phyloP scores from a whole-genome alignment of 2,329 filamentous ascomycete species.

The Talaromyces amestolkiae region DNA sequence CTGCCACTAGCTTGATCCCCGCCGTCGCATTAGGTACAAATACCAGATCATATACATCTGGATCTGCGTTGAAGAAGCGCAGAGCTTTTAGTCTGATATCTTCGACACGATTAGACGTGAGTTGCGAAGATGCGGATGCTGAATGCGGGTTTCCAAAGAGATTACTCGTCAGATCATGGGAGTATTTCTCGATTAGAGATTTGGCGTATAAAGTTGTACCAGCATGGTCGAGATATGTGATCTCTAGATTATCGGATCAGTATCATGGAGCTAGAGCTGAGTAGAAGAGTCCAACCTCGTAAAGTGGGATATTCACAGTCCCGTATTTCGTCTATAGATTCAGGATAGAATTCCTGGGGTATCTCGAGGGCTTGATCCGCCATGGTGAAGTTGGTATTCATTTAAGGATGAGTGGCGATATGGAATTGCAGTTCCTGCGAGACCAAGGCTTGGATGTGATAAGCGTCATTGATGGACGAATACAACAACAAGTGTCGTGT shows the following conservation, averaged over 20 bases:
- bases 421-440: not conserved
- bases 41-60: conserved; percentile 77
- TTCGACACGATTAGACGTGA: conserved; percentile 71
- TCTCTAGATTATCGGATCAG: conserved; percentile 50
- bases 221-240: conserved; percentile 87
- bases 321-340: conserved; percentile 49
- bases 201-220: conserved; percentile 84
- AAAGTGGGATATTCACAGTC: conserved; percentile 48
- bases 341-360: conserved; percentile 36
- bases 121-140: conserved; percentile 74
- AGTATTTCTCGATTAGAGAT: conserved; percentile 76
- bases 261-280: not conserved
- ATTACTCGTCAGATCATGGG: conserved; percentile 71
- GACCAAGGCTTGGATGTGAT: not conserved
- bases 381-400: conserved; percentile 13
- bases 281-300: conserved; percentile 30
- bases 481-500: not conserved
- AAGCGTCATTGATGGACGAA: conserved; percentile 1
- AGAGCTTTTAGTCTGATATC: conserved; percentile 69
- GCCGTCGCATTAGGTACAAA: conserved; percentile 93
- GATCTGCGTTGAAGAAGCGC: conserved; percentile 75
- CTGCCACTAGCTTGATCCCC: conserved; percentile 80
- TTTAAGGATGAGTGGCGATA: conserved; percentile 16
- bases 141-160: conserved; percentile 93
- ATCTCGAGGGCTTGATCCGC: conserved; percentile 20